Base-by-base conservation (phyloP, 805 yeast genomes). In the Zygosaccharomyces bailii region DNA sequence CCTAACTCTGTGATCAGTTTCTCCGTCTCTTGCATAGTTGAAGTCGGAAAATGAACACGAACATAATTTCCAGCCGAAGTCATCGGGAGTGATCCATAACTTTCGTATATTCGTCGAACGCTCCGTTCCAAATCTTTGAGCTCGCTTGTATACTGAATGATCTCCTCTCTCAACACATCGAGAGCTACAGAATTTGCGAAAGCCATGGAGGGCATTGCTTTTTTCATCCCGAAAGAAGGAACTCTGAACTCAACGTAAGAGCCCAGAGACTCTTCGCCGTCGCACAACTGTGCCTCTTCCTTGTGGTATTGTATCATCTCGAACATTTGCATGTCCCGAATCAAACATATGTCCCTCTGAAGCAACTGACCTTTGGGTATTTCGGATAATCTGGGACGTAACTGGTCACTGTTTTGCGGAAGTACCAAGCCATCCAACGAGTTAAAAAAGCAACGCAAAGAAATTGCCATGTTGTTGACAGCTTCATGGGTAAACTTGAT, bases 41-140 rank as follows among this genome's bases (percentile, higher is more conserved):
- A 73, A 59, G 84, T 85, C 25, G 91, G 88, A 66, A 87, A 86
- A 59, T 77, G 82, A 10, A 82, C 77, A 51, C 82, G 67, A 41
- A 80, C 63, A 25, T 14, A 29, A 9, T 66, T 59, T 30, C 65
- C 56, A 36, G 70, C 70, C 43, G 76, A 64, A 37, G 79, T 70
- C 43, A 84, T 68, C 6, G 86, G 88, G 51, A 80, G 75, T 49
- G 80, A 79, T 2, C 93, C 93, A 45, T 82, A 76, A 2, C 61
- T 53, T 23, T 79, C 76, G 46, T 79, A 68, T 30, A 79, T 68
- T 34, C 59, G 57, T 32, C 65, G 53, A 38, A 79, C 65, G 49
- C 74, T 75, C 17, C 66, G 58, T 50, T 70, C 63, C 24, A 80
- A 64, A 29, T 69, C 71, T 14, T 67, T 69, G 25, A 76, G 56